A percentile compares a stretch with the other conserved stretches of the same genome.
Evolutionary conservation across 345 rosid genomes (phyloP).

Genomic region (Citrus sp.): DNA sequence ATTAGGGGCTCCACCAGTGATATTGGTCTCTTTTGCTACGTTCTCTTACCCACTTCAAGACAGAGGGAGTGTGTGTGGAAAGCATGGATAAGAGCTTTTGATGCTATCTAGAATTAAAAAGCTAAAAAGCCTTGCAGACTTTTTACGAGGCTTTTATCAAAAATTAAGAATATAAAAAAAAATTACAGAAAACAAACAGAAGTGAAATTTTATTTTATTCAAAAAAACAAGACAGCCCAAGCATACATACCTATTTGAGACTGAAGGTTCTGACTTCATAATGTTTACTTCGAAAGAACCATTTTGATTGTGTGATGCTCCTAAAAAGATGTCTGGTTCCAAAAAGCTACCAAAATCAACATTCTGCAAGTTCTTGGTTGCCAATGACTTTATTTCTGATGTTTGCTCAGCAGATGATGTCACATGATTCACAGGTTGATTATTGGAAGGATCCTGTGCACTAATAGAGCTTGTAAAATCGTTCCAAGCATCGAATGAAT

Average conservation of each 20-base stretch:
- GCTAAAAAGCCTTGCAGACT: neutral
- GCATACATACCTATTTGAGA: conserved; percentile 41
- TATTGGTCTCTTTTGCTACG: neutral
- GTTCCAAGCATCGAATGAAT: conserved; percentile 62
- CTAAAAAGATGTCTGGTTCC: conserved; percentile 41
- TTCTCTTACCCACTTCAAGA: neutral
- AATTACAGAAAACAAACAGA: neutral
- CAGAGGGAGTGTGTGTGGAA: neutral
- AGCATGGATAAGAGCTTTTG: neutral
- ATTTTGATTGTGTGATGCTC: conserved; percentile 26
- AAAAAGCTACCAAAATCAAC: conserved; percentile 32
- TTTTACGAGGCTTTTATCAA: neutral
- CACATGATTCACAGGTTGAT: conserved; percentile 4
- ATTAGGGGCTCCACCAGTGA: neutral
- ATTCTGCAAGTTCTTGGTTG: conserved; percentile 21
- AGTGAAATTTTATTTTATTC: neutral
- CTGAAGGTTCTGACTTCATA: conserved; percentile 33
- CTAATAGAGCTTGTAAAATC: conserved; percentile 50
- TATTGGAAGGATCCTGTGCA: conserved; percentile 23
- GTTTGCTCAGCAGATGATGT: conserved; percentile 29
- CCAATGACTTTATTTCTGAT: conserved; percentile 35
- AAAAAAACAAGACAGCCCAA: conserved; percentile 7
- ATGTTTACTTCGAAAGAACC: conserved; percentile 19
- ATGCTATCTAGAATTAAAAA: too few species aligned
- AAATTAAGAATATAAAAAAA: neutral